phyloP scores from a whole-genome alignment of 331 rosid species.

The Ulmus americana region DNA sequence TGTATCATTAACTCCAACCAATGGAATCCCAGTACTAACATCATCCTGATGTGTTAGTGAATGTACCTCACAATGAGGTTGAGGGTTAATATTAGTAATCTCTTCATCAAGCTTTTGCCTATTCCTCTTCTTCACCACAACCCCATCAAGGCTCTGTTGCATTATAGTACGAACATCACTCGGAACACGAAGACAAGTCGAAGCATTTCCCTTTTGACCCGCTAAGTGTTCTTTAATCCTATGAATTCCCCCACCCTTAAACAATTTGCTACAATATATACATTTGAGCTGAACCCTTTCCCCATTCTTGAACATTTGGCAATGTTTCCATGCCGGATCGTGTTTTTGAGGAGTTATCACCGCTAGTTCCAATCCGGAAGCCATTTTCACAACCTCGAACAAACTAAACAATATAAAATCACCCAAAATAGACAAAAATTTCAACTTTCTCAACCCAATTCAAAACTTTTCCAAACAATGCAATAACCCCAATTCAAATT shows the following conservation, averaged over 20 bases:
- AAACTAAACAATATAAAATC: neutral
- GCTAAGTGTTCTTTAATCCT: slow-evolving; percentile 32
- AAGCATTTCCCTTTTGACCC: slow-evolving; percentile 23
- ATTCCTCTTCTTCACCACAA: slow-evolving; percentile 7
- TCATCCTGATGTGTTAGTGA: too few relatives aligned
- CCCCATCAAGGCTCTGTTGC: slow-evolving; percentile 16
- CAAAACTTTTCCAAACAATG: too few relatives aligned
- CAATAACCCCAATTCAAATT: too few relatives aligned
- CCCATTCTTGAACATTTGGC: slow-evolving; percentile 13
- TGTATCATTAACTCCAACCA: neutral
- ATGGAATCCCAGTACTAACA: neutral
- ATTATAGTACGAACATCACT: slow-evolving; percentile 12
- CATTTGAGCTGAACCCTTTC: slow-evolving; percentile 16
- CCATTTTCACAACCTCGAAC: neutral
- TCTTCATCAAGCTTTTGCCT: neutral
- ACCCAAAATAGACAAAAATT: too few relatives aligned
- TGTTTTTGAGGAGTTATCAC: slow-evolving; percentile 19
- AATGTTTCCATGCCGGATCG: slow-evolving; percentile 32
- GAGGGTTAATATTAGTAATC: too few relatives aligned
- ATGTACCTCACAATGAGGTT: too few relatives aligned
- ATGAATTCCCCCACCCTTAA: slow-evolving; percentile 36
- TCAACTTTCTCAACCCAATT: too few relatives aligned
- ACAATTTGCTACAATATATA: slow-evolving; percentile 28
- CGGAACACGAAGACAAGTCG: slow-evolving; percentile 17
- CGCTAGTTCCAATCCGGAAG: slow-evolving; percentile 25